Evolutionary conservation across 805 yeast species (phyloP), one percentile per base, ranked within the genome.

Genomic region (Candida coleopterorum): DNA sequence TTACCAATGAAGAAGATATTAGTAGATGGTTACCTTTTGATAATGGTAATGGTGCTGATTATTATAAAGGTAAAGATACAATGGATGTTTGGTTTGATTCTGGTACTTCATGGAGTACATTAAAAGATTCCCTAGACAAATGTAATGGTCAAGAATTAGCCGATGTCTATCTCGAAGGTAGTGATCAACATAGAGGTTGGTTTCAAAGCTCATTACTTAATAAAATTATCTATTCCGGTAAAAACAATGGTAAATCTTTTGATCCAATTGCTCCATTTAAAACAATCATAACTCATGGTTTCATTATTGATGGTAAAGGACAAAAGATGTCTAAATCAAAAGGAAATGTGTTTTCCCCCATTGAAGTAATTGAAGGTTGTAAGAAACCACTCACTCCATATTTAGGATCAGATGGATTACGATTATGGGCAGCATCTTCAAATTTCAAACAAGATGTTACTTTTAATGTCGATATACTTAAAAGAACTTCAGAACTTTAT

Each of bases 161-260:
- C 0, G 94, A 89, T 58, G 72, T 86, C n/a, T 90, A 87, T 53
- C 58, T 90, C 10, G 99, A 93, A 65, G 99, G 99, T 2, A 77
- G 89, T n/a, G 99, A 93, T 54, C 99, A 93, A 58, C 98, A 93
- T 54, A 75, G 99, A 42, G 99, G 99, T 1, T 93, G 99, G 99
- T 93, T 93, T 56, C 99, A 93, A 63, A 85, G 96, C 22, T 87
- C 96, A 1, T 62, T 93, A 18, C 64, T 93, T 40, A 88, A 94
- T 17, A 84, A 79, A 50, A 73, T 87, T 16, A 64, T 67, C n/a
- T 61, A 65, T 1, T 61, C 69, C 2, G 70, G 70, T 2, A 50
- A 60, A 9, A n/a, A n/a, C n/a, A 51, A 62, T 10, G 55, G 55
- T 3, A 43, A 34, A 8, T 32, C 50, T 10, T 62, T 59, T 44